Base-by-base conservation (phyloP, 2,329 filamentous ascomycete species). In the Fusarium circinatum region DNA sequence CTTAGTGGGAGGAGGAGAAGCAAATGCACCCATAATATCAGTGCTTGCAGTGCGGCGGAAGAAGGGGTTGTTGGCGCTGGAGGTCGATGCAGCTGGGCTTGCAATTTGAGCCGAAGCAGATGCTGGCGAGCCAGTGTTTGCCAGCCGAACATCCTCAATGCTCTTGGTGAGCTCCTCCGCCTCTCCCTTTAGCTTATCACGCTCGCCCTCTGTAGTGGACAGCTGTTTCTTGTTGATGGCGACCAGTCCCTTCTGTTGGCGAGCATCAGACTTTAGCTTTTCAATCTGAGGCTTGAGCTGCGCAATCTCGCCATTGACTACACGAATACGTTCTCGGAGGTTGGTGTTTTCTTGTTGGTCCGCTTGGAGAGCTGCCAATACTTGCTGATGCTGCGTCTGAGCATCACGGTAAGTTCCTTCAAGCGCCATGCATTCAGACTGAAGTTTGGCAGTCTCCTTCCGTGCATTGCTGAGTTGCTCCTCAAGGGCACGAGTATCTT, bases 151-250 rank as follows among this genome's bases (percentile, higher is more conserved):
- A 68, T 90, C 91, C 79, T 89, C 90, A 76, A 85, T 90, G 78
- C 85, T 90, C 86, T 87, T 92, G 81, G 84, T 88, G 73, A 92
- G 88, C 58, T 90, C 91, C 66, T 91, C 91, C 49, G 92, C 92
- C 81, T 98, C 96, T 4, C 86, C 85, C 84, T 95, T 95, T 44
- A 98, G 86, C 85, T 94, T 96, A 69, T 98, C 96, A 38, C 94
- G 90, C 81, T 98, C 96, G 54, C 89, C 90, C 82, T 99, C 96
- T 65, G 93, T 94, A 2, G 95, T 98, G 41, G 92, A 90, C 68
- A 98, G 86, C 84, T 99, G 96, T 85, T 99, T 99, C 87, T 97
- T 98, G 85, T 98, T 98, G 84, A 99, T 99, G 48, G 96, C 95
- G 36, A 97, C 96, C 74, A 98, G 87, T 24, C 96, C 96, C 85